Conservation (phyloP, 2,329 filamentous ascomycete genomes). For the Cordyceps cateniannulata region DNA sequence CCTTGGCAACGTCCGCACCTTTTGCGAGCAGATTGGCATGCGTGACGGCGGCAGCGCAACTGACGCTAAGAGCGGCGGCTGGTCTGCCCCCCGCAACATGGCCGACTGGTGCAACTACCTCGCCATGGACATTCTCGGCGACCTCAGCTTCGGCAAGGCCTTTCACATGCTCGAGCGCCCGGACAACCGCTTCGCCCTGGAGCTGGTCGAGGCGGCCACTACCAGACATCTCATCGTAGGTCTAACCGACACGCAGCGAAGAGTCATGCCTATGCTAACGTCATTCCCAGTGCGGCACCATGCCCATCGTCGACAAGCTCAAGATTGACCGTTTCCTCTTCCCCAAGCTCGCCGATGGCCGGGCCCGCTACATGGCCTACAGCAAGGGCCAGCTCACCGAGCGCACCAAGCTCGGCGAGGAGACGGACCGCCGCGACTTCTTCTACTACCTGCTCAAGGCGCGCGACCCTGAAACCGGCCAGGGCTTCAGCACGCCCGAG, state of each 20-base stretch:
- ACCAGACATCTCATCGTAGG: slow-evolving; percentile 62
- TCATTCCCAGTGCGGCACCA: slow-evolving; percentile 55
- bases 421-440: slow-evolving; percentile 64
- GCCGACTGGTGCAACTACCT: slow-evolving; percentile 56
- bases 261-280: neutral
- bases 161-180: slow-evolving; percentile 55
- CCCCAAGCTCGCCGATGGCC: slow-evolving; percentile 57
- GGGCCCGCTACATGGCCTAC: slow-evolving; percentile 65
- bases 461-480: slow-evolving; percentile 63
- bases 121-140: slow-evolving; percentile 56
- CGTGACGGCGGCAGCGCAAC: slow-evolving; percentile 32
- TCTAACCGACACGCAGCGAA: slow-evolving; percentile 12
- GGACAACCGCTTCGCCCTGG: slow-evolving; percentile 60
- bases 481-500: slow-evolving; percentile 58
- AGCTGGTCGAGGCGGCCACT: slow-evolving; percentile 60
- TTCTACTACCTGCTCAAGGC: slow-evolving; percentile 70
- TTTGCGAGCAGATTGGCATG: slow-evolving; percentile 52
- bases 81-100: slow-evolving; percentile 56
- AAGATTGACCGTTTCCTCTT: slow-evolving; percentile 63
- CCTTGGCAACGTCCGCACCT: slow-evolving; percentile 57
- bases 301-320: slow-evolving; percentile 61
- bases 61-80: slow-evolving; percentile 42
- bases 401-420: slow-evolving; percentile 58
- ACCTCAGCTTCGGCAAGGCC: slow-evolving; percentile 55
- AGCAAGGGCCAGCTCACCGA: slow-evolving; percentile 61